These are phyloP conservation scores for Cryptosporidium tyzzeri DNA, from an alignment of 169 alveolate genomes.

Conservation along the genomic window DNA sequence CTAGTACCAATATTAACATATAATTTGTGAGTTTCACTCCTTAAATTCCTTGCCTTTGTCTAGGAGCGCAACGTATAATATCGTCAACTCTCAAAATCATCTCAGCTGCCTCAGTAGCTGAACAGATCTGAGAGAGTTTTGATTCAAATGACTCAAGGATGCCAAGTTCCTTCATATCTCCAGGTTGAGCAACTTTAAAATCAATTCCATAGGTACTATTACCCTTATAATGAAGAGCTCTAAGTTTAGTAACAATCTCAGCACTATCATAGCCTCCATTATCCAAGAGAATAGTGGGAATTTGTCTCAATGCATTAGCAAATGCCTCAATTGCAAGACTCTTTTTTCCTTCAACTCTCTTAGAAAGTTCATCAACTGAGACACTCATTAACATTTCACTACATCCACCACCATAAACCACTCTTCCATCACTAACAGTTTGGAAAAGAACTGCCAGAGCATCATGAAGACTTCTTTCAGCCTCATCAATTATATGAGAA, in stretches of 20 bases:
- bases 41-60: conserved; percentile 90
- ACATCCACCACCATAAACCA: conserved; percentile 99
- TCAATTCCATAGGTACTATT: conserved; percentile 91
- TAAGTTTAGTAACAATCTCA: conserved; percentile 95
- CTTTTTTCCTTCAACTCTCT: conserved; percentile 93
- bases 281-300: conserved; percentile 97
- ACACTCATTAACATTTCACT: conserved; percentile 98
- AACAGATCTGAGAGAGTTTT: conserved; percentile 94
- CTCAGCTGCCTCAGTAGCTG: conserved; percentile 99
- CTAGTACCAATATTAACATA: neutral
- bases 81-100: conserved; percentile 98
- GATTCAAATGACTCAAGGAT: conserved; percentile 96
- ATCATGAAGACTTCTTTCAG: conserved; percentile 99
- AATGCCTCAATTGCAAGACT: conserved; percentile 98
- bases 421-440: conserved; percentile 92
- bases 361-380: conserved; percentile 95
- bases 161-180: conserved; percentile 94
- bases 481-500: conserved; percentile 98
- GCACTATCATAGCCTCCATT: conserved; percentile 98
- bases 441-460: conserved; percentile 98
- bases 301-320: conserved; percentile 95
- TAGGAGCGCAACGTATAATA: conserved; percentile 98
- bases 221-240: conserved; percentile 95
- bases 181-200: conserved; percentile 92
- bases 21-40: neutral